Evolutionary conservation across 2,329 filamentous ascomycete species (phyloP).

Genomic region (Phialophora macrospora): DNA sequence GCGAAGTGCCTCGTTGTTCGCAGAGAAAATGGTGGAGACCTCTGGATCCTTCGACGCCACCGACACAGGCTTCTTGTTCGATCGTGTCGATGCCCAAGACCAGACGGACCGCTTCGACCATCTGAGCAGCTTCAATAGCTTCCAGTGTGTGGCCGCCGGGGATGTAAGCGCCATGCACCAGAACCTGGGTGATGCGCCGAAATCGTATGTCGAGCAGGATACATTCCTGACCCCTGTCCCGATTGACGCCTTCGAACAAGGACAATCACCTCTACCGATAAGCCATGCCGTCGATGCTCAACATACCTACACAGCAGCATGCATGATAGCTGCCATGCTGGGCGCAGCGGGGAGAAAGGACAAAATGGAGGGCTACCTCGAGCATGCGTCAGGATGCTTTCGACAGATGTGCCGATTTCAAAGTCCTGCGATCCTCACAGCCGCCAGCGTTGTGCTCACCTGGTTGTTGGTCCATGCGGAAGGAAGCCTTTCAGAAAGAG

Average conservation of each 20-base stretch:
- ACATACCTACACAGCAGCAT: slow-evolving; percentile 3
- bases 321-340: slow-evolving; percentile 14
- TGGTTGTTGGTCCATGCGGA: slow-evolving; percentile 20
- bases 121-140: not conserved
- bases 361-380: not conserved
- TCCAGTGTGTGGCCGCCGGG: not conserved
- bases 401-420: slow-evolving; percentile 11
- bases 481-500: slow-evolving; percentile 2
- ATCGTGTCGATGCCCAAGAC: not conserved
- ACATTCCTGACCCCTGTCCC: not conserved
- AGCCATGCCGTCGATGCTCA: not conserved
- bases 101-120: not conserved
- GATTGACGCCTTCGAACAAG: not conserved
- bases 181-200: not conserved
- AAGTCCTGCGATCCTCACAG: slow-evolving; percentile 5
- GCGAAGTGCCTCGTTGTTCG: not conserved
- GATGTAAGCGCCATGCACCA: not conserved
- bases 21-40: not conserved
- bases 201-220: not conserved
- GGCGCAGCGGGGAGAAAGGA: slow-evolving; percentile 8
- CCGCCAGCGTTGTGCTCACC: slow-evolving; percentile 12
- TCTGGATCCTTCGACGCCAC: not conserved
- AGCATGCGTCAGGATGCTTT: not conserved
- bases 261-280: not conserved
- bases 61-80: not conserved